Base-by-base conservation (phyloP, 2,329 filamentous ascomycete species). In the Emergomyces africanus region DNA sequence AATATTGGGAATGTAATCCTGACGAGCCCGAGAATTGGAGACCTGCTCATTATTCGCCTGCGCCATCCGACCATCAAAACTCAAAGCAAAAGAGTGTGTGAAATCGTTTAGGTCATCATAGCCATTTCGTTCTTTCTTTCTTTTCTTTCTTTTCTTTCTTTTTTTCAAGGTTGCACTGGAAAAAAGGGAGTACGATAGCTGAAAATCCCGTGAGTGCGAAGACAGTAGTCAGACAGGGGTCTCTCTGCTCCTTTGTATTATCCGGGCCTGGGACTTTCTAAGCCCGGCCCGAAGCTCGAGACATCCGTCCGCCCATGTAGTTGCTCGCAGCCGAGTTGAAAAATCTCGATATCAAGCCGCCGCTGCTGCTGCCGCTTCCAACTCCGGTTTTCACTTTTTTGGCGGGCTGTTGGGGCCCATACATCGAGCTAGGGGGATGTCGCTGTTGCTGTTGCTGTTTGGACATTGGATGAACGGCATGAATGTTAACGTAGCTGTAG, bases 271-370 rank as follows among this genome's bases (percentile, higher is more conserved):
- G 12, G 5, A 20, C 28, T 41, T 12, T 35, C 54, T 49, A 59
- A 18, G 30, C 39, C 28, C 59, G 51, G 33, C 61, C 64, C 60
- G 70, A 66, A 35, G 67, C 64, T 39, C 73, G 71, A 61, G 66
- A 62, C 56, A 69, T 71, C 37, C 72, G 70, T 56, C 69, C 68
- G 14, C 70, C 70, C 68, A 72, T 72, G 61, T 77, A 76, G 1
- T 72, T 72, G 8, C 70, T 70, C 0, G 74, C 70, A 8, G 74
- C 74, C 5, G 74, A 75, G 28, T 71, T 74, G 54, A 77, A 67
- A 63, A 77, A 74, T 18, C 74, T 67, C 33, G 74, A 73, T 51
- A 77, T 72, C 33, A 77, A 69, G 33, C 75, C 71, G 28, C 70
- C 67, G n/a, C 68, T 63, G 41, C 68, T 63, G 41, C 67, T 58